Conservation (phyloP, 176 grass and related monocot species). For the Triticum urartu region DNA sequence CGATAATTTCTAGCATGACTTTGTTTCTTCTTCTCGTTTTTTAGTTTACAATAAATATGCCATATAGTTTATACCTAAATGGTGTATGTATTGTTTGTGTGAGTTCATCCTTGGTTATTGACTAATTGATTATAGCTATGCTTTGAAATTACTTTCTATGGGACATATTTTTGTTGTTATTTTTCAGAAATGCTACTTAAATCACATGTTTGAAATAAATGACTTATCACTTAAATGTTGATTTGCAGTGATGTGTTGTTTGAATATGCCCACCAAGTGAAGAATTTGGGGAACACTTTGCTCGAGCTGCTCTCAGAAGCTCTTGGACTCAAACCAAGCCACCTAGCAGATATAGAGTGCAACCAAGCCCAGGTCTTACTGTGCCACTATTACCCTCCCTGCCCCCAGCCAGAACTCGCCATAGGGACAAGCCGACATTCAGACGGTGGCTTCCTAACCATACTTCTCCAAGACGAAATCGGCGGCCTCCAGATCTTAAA, state of each 20-base stretch:
- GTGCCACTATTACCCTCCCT: constrained; percentile 67
- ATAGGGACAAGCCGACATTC: constrained; percentile 49
- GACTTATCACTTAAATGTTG: too few species aligned
- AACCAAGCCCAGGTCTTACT: constrained; percentile 37
- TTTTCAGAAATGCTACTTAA: too few species aligned
- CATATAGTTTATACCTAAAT: too few species aligned
- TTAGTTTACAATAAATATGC: too few species aligned
- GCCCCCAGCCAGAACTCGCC: constrained; percentile 52
- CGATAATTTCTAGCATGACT: too few species aligned
- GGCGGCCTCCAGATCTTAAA: constrained; percentile 52
- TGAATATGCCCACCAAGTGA: constrained; percentile 42
- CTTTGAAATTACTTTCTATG: too few species aligned
- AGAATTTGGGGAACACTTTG: constrained; percentile 20
- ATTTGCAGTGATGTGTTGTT: constrained; percentile 26
- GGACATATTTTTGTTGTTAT: too few species aligned
- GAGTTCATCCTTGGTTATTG: too few species aligned
- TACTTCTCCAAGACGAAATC: constrained; percentile 48
- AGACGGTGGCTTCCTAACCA: constrained; percentile 40
- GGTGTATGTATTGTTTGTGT: too few species aligned
- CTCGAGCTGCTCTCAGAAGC: constrained; percentile 49
- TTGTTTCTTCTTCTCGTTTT: too few species aligned
- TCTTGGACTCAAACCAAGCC: constrained; percentile 42
- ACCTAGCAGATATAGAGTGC: constrained; percentile 43
- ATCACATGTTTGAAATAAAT: neutral
- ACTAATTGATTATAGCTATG: too few species aligned